phyloP scores from a whole-genome alignment of 2,329 filamentous ascomycete genomes.

The Sporothrix euskadiensis region DNA sequence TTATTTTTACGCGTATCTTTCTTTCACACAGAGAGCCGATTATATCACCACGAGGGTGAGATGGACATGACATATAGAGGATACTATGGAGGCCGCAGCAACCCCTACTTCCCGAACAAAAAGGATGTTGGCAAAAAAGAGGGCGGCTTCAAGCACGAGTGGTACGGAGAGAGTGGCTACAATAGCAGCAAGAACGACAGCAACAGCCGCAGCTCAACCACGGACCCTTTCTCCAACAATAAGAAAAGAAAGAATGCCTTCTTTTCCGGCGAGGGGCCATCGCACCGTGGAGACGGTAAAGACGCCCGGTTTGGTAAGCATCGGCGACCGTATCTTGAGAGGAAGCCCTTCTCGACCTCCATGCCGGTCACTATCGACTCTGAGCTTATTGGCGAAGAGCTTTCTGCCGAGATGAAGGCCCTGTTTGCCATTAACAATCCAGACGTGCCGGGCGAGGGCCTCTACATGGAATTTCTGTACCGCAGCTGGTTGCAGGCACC shows the following conservation, averaged over 20 bases:
- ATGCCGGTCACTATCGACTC: constrained; percentile 11
- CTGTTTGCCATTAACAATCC: background rate
- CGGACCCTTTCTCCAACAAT: background rate
- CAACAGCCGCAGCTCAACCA: background rate
- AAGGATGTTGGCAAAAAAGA: background rate
- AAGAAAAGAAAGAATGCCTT: background rate
- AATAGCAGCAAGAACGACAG: no score
- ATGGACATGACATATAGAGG: background rate
- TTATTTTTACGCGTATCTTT: background rate
- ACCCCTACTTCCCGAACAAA: background rate
- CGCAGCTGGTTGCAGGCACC: constrained; percentile 18
- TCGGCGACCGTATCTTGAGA: background rate
- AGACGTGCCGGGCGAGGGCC: background rate
- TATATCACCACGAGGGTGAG: background rate
- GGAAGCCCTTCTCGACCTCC: constrained; percentile 11
- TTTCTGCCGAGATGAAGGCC: background rate
- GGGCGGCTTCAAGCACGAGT: background rate
- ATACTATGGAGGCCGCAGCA: background rate
- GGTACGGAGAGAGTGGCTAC: background rate
- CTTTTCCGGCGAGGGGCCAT: constrained; percentile 1
- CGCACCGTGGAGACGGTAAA: constrained; percentile 19
- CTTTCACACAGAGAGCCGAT: background rate
- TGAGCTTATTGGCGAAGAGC: background rate
- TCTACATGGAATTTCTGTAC: constrained; percentile 17
- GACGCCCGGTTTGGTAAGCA: constrained; percentile 12